Evolutionary conservation across 1,284 basidiomycete genomes (phyloP).

Genomic region (Omphalotus olearius): DNA sequence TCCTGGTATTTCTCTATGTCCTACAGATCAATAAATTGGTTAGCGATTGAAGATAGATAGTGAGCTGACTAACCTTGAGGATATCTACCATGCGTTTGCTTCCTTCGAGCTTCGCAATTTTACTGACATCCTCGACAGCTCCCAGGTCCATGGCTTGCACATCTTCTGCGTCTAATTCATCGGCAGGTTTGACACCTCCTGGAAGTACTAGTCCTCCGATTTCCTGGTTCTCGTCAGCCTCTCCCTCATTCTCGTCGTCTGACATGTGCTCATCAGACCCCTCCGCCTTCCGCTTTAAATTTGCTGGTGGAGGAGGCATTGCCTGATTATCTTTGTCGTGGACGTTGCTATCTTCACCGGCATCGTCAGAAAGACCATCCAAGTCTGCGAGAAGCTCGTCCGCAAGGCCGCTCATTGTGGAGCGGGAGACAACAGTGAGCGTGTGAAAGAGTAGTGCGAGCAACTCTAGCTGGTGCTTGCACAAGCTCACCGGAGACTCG

Average conservation of each 20-base stretch:
- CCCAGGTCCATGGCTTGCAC: slow-evolving; percentile 91
- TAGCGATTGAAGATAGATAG: not conserved
- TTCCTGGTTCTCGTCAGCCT: slow-evolving; percentile 35
- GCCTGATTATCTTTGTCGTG: slow-evolving; percentile 26
- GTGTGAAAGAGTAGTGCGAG: too few relatives aligned
- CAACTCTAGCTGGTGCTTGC: too few relatives aligned
- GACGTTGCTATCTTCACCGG: slow-evolving; percentile 52
- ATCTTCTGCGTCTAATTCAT: slow-evolving; percentile 89
- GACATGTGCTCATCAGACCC: slow-evolving; percentile 48
- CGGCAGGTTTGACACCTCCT: slow-evolving; percentile 88
- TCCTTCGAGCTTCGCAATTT: slow-evolving; percentile 85
- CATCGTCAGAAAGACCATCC: slow-evolving; percentile 68
- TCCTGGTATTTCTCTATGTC: slow-evolving; percentile 85
- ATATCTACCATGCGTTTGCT: slow-evolving; percentile 85
- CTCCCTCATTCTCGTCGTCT: slow-evolving; percentile 38
- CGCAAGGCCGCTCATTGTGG: slow-evolving; percentile 68
- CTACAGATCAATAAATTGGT: slow-evolving; percentile 34
- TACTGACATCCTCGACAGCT: slow-evolving; percentile 77
- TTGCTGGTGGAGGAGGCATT: slow-evolving; percentile 26
- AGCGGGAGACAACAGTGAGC: not conserved
- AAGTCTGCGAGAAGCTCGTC: slow-evolving; percentile 89
- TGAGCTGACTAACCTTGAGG: slow-evolving; percentile 54
- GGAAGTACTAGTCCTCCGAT: slow-evolving; percentile 72
- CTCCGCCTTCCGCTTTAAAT: slow-evolving; percentile 60
- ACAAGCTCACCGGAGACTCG: not conserved